Percentiles rank a stretch among this genome's conserved stretches.
These are phyloP conservation scores for Quercus aquifolioides DNA, from an alignment of 306 rosid genomes.

Conservation along the genomic window DNA sequence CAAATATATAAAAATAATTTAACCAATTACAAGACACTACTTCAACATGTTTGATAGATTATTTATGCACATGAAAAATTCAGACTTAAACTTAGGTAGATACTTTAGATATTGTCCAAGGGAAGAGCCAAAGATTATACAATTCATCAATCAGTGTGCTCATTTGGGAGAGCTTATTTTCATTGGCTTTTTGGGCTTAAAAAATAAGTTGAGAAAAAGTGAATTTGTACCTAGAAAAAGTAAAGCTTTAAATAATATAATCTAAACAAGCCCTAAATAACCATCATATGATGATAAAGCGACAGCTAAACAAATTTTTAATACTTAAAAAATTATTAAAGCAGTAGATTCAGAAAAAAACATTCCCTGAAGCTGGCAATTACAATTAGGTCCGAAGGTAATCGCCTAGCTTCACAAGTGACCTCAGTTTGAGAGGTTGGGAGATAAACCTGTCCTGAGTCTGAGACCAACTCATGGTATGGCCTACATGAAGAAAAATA, in stretches of 20 bases:
- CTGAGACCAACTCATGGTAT: neutral
- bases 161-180: no score
- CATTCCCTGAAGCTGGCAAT: constrained; percentile 4
- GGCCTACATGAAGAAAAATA: constrained; percentile 12
- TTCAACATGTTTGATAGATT: no score
- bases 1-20: neutral
- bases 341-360: neutral
- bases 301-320: neutral
- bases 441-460: neutral
- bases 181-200: no score
- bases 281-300: neutral
- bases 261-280: no score
- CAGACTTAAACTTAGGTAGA: neutral
- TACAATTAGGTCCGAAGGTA: constrained; percentile 5
- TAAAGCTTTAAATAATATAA: no score
- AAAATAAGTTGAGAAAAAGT: no score
- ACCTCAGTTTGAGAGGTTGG: constrained; percentile 6
- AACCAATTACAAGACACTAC: neutral
- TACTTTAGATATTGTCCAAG: constrained; percentile 2
- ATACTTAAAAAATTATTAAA: constrained; percentile 12
- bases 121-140: neutral
- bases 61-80: constrained; percentile 13
- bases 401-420: constrained; percentile 11
- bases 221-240: no score
- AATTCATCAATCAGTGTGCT: no score